Evolutionary conservation across 257 asterid genomes (phyloP).

Genomic region (Anisodus acutangulus): DNA sequence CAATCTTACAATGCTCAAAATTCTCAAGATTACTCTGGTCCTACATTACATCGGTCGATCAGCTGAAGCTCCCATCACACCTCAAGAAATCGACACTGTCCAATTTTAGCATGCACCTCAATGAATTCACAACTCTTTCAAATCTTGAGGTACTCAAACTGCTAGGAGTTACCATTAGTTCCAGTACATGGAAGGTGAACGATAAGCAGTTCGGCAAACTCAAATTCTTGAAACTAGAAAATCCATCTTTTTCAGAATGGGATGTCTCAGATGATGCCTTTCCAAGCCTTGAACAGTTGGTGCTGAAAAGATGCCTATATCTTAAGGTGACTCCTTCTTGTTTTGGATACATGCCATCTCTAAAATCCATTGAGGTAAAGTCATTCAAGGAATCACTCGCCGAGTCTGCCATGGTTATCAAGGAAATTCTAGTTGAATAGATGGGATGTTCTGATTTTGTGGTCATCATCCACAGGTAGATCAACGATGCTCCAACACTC

Average conservation of each 20-base stretch:
- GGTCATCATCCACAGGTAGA: not conserved
- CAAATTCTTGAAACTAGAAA: constrained; percentile 22
- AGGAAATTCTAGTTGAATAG: not conserved
- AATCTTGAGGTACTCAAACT: constrained; percentile 29
- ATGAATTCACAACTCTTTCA: not conserved
- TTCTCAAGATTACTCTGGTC: not conserved
- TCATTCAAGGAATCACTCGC: not conserved
- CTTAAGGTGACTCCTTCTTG: constrained; percentile 15
- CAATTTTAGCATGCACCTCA: not conserved
- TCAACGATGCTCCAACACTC: too few relatives aligned
- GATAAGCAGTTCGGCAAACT: constrained; percentile 21
- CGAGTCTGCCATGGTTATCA: constrained; percentile 29
- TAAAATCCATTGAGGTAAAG: too few relatives aligned
- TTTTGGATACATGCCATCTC: too few relatives aligned
- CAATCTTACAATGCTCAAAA: not conserved
- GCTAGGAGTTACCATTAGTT: not conserved
- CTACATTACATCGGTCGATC: too few relatives aligned
- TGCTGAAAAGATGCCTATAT: not conserved
- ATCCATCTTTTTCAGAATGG: constrained; percentile 4
- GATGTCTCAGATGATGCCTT: not conserved
- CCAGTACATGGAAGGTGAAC: not conserved
- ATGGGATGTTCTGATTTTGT: not conserved
- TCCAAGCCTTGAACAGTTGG: constrained; percentile 3
- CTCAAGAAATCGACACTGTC: constrained; percentile 20
- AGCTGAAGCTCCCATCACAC: not conserved